A percentile compares a stretch with the other conserved stretches of the same genome.
These are phyloP conservation scores for Blechomonas ayalai DNA, from an alignment of 208 protist genomes.

Conservation along the genomic window DNA sequence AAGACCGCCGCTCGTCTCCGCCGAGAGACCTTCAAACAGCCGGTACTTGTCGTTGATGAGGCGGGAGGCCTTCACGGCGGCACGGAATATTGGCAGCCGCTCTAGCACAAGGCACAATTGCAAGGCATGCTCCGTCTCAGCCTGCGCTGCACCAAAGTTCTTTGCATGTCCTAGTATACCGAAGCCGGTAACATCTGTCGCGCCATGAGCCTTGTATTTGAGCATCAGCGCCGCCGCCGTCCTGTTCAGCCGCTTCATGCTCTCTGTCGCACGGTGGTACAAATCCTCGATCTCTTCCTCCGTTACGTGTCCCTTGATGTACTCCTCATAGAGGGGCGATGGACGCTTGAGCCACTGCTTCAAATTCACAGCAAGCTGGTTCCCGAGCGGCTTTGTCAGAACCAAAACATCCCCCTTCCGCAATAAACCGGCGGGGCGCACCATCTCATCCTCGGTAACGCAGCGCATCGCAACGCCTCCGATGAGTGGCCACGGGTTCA, in stretches of 20 bases:
- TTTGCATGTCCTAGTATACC: slow-evolving; percentile 92
- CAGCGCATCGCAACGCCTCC: slow-evolving; percentile 91
- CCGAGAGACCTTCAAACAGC: slow-evolving; percentile 84
- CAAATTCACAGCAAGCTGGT: slow-evolving; percentile 91
- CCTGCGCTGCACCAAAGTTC: slow-evolving; percentile 90
- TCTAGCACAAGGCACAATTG: slow-evolving; percentile 73
- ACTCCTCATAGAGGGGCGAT: slow-evolving; percentile 54
- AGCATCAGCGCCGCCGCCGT: slow-evolving; percentile 85
- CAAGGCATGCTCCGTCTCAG: slow-evolving; percentile 6
- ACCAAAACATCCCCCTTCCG: slow-evolving; percentile 89
- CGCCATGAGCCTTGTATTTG: slow-evolving; percentile 78
- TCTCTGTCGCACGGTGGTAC: slow-evolving; percentile 64
- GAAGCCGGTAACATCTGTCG: slow-evolving; percentile 97
- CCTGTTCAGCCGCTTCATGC: slow-evolving; percentile 91
- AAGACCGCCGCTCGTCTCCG: slow-evolving; percentile 94
- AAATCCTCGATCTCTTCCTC: slow-evolving; percentile 63
- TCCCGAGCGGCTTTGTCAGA: slow-evolving; percentile 95
- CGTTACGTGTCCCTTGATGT: slow-evolving; percentile 47
- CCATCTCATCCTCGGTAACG: slow-evolving; percentile 73
- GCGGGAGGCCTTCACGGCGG: slow-evolving; percentile 65
- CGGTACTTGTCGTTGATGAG: slow-evolving; percentile 84
- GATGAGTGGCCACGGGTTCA: slow-evolving; percentile 95
- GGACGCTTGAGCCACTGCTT: slow-evolving; percentile 87
- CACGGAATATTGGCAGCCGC: slow-evolving; percentile 79
- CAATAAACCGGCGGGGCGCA: slow-evolving; percentile 72